Conservation (phyloP, 2,329 filamentous ascomycete species). For the Leptographium procerum region DNA sequence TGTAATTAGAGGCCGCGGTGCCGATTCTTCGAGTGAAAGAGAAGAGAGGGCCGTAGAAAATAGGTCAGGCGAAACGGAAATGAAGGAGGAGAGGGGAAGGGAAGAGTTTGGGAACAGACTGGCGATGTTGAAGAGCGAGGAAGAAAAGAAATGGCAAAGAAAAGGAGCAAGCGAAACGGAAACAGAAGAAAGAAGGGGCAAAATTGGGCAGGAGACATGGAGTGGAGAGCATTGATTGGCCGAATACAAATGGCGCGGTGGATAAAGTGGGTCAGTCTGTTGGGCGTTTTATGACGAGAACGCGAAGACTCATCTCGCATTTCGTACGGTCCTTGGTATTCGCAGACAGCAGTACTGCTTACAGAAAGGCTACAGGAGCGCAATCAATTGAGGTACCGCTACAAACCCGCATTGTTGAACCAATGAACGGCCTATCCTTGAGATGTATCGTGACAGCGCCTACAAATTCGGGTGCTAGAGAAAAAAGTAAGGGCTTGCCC, state of each 20-base stretch:
- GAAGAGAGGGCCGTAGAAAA: constrained; percentile 1
- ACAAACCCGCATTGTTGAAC: no score
- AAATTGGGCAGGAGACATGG: not conserved
- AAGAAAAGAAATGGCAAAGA: not conserved
- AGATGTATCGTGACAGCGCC: no score
- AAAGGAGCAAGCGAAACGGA: constrained; percentile 1
- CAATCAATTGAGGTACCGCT: not conserved
- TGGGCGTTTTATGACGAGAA: constrained; percentile 1
- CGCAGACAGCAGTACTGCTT: not conserved
- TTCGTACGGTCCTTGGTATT: not conserved
- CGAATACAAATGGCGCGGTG: not conserved
- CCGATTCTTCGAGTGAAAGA: constrained; percentile 3
- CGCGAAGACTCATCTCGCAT: not conserved
- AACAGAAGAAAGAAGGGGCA: constrained; percentile 3
- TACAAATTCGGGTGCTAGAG: not conserved
- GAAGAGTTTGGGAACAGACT: not conserved
- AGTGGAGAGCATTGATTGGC: not conserved
- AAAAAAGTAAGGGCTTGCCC: not conserved
- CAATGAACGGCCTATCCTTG: no score
- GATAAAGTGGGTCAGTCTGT: not conserved
- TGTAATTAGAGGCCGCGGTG: not conserved
- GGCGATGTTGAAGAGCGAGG: not conserved
- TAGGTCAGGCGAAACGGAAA: constrained; percentile 18
- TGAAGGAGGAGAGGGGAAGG: constrained; percentile 5
- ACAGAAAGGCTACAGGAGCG: not conserved